Percentiles rank a stretch among this genome's conserved stretches.
phyloP scores from a whole-genome alignment of 1,139 yeast genomes.

The Pneumocystis murina region DNA sequence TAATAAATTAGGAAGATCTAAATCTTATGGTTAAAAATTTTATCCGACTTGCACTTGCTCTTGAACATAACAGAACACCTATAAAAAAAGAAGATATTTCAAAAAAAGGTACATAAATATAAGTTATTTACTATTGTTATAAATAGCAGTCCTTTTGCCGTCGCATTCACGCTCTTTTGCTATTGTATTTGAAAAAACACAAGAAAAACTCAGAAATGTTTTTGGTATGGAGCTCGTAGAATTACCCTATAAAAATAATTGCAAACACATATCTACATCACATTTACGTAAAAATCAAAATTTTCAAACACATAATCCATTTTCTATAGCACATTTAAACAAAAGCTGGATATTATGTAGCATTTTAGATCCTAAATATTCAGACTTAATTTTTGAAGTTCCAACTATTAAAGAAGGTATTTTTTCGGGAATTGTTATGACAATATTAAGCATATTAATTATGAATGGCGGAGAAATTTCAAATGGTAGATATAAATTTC shows the following conservation, averaged over 20 bases:
- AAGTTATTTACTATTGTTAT: neutral
- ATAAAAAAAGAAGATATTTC: constrained; percentile 12
- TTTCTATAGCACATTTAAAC: neutral
- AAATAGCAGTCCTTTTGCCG: neutral
- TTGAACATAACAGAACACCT: constrained; percentile 12
- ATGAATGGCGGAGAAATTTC: constrained; percentile 11
- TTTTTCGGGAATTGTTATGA: constrained; percentile 8
- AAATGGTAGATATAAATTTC: constrained; percentile 7
- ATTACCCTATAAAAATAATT: constrained; percentile 12
- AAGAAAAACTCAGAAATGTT: constrained; percentile 7
- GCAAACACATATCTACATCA: constrained; percentile 9
- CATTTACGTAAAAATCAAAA: constrained; percentile 7
- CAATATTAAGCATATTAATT: constrained; percentile 10
- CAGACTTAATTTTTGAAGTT: constrained; percentile 2
- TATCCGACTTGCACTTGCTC: constrained; percentile 13
- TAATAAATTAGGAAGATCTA: constrained; percentile 5
- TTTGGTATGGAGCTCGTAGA: constrained; percentile 15
- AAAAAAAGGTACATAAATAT: constrained; percentile 10
- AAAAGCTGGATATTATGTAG: constrained; percentile 12
- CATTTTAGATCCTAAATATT: constrained; percentile 8
- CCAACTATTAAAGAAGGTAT: constrained; percentile 5
- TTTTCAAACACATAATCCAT: constrained; percentile 1
- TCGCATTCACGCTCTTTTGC: constrained; percentile 11
- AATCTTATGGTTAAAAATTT: constrained; percentile 14
- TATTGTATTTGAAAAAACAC: constrained; percentile 13